Base-by-base conservation (phyloP, 352 stramenopile genomes). In the Pythium phragmitis region DNA sequence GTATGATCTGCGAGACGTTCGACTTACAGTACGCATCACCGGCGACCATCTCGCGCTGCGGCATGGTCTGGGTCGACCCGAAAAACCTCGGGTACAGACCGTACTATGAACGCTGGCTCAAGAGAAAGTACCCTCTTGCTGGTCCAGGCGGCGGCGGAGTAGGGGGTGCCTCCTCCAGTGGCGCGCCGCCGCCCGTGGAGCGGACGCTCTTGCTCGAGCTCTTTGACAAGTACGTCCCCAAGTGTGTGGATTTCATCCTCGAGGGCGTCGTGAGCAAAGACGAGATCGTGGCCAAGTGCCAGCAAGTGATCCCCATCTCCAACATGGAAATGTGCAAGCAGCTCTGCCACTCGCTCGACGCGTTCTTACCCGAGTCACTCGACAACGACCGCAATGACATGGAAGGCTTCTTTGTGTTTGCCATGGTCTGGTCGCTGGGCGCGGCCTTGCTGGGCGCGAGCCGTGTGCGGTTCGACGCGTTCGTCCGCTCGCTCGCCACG, bases 31-130 rank as follows among this genome's bases (percentile, higher is more conserved):
- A 98, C 56, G 96, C 95, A 6, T 98, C 90, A 5, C 96, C 96
- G 1, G 95, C 94, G 13, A 98, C 94, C 0, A 98, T 98, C 47
- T 96, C 83, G 67, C 89, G 96, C 3, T 98, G 95, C 69, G 96
- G 96, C 3, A 98, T 98, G 96, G 94, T 98, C 13, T 98, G 96
- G 92, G 95, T 98, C 4, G 95, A 98, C 54, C 96, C 96, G 0
- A 97, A 98, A 72, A 98, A 98, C 62, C 73, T 98, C 7, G 96
- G 96, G 2, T 98, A 97, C 66, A 77, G 82, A 16, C 96, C 96
- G 17, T 98, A 96, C 74, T 98, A 96, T 67, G 94, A 98, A 60
- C 80, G 93, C 1, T 98, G 96, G 96, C 74, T 98, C 14, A 91
- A 96, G 53, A 92, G 93, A 60, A 91, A 94, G 46, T 96, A 82